These are phyloP conservation scores for Ogataea chonburiensis DNA, from an alignment of 805 yeast species.

Conservation along the genomic window DNA sequence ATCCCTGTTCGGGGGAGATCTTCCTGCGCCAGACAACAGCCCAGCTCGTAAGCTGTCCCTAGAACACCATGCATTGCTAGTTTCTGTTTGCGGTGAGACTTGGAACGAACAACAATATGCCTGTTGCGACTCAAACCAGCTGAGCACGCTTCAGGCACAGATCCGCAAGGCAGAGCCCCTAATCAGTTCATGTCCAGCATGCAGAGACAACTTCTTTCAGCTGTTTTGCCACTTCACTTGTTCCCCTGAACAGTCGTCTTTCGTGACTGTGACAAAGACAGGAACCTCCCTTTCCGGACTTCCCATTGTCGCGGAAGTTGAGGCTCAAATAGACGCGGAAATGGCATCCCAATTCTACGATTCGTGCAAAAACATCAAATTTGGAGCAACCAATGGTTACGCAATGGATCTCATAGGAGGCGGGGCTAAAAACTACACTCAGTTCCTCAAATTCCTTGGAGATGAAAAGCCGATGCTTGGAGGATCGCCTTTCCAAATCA, in stretches of 20 bases:
- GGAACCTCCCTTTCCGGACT: constrained; percentile 47
- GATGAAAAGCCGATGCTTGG: constrained; percentile 93
- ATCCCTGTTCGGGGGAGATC: constrained; percentile 69
- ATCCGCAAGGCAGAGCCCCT: constrained; percentile 74
- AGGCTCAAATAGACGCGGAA: constrained; percentile 54
- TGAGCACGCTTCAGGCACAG: constrained; percentile 52
- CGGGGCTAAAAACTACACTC: constrained; percentile 76
- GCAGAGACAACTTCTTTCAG: constrained; percentile 78
- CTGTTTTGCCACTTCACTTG: constrained; percentile 89
- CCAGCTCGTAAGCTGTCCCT: constrained; percentile 47
- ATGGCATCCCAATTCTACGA: constrained; percentile 70
- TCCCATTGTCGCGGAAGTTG: constrained; percentile 68
- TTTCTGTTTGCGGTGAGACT: constrained; percentile 68
- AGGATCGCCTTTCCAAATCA: constrained; percentile 94
- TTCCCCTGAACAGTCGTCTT: constrained; percentile 76
- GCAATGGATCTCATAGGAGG: constrained; percentile 98
- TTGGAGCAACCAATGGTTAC: constrained; percentile 90
- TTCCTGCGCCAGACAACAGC: constrained; percentile 72
- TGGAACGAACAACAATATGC: constrained; percentile 50
- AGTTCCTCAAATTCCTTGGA: constrained; percentile 84
- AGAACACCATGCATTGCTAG: constrained; percentile 45
- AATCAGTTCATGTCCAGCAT: constrained; percentile 92
- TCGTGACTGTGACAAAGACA: constrained; percentile 63
- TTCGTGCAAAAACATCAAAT: constrained; percentile 86
- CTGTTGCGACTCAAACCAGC: constrained; percentile 73